Evolutionary conservation across 2,329 filamentous ascomycete species (phyloP).

Genomic region (Mycosphaerella arachidis): DNA sequence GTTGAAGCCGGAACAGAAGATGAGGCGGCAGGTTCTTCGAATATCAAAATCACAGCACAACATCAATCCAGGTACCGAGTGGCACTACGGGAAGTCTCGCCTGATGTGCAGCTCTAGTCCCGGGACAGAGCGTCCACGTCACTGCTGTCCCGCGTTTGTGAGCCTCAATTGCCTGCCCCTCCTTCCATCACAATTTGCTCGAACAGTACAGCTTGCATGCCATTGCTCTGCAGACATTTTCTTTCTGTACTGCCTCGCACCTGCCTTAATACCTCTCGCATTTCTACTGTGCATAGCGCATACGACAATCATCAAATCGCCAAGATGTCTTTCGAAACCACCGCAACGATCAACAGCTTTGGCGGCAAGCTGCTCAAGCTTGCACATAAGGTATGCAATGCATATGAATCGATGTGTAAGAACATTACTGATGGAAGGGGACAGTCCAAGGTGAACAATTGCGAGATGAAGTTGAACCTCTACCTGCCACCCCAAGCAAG

Average conservation of each 20-base stretch:
- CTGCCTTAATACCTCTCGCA: not conserved
- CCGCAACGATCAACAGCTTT: constrained; percentile 83
- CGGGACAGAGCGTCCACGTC: not conserved
- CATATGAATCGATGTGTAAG: not conserved
- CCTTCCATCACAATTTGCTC: constrained; percentile 10
- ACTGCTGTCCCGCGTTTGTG: constrained; percentile 2
- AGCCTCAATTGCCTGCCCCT: not conserved
- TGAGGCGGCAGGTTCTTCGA: not conserved
- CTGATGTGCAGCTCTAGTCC: not conserved
- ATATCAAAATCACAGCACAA: not conserved
- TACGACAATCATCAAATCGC: not conserved
- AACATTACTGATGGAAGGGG: not conserved
- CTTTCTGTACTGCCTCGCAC: not conserved
- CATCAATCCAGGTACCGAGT: not conserved
- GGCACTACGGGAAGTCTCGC: constrained; percentile 4
- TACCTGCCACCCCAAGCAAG: constrained; percentile 75
- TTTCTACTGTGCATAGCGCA: not conserved
- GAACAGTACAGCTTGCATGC: constrained; percentile 9
- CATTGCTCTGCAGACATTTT: constrained; percentile 3
- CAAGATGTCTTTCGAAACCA: constrained; percentile 79
- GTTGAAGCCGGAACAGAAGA: not conserved
- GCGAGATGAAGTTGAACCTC: constrained; percentile 88
- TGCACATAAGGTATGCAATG: constrained; percentile 54
- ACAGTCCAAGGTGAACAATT: constrained; percentile 68
- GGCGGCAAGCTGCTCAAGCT: constrained; percentile 95